A percentile compares a stretch with the other conserved stretches of the same genome.
phyloP scores from a whole-genome alignment of 177 flowering plant genomes.

The Vitis hybrid region DNA sequence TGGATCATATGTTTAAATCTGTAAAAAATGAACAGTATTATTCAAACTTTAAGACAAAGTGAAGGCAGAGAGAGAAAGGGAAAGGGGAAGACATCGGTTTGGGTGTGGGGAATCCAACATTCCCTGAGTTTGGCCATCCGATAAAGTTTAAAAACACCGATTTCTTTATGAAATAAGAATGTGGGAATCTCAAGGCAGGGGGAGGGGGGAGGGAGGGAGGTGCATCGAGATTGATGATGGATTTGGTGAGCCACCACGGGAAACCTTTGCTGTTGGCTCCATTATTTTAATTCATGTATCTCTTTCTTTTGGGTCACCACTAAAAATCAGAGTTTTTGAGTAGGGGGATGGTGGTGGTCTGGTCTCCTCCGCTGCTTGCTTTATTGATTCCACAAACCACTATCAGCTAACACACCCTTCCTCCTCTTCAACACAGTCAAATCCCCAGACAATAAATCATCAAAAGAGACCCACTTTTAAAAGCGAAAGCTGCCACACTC shows the following conservation, averaged over 20 bases:
- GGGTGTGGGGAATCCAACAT: constrained; percentile 65
- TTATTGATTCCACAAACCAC: constrained; percentile 48
- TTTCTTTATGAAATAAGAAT: constrained; percentile 22
- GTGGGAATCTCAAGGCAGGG: constrained; percentile 4
- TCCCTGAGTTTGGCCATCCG: constrained; percentile 70
- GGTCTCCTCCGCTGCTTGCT: constrained; percentile 15
- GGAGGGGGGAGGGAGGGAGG: constrained; percentile 42
- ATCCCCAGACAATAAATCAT: constrained; percentile 29
- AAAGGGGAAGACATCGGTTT: constrained; percentile 10
- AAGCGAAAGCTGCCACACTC: constrained; percentile 57
- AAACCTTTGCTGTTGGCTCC: neutral
- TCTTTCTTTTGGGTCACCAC: too few relatives aligned
- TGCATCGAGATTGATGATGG: constrained; percentile 38
- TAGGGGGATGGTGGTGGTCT: too few relatives aligned
- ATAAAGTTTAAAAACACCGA: constrained; percentile 41
- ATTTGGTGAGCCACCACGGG: constrained; percentile 26
- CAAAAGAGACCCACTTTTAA: constrained; percentile 30
- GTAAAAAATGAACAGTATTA: neutral
- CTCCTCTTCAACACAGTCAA: constrained; percentile 28
- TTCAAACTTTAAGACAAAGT: neutral
- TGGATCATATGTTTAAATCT: neutral
- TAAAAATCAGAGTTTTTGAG: too few relatives aligned
- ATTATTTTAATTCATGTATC: too few relatives aligned
- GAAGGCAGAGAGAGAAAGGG: neutral
- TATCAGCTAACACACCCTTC: constrained; percentile 18